Conservation (phyloP, 768 basidiomycete genomes). For the Boletus sensibilis region DNA sequence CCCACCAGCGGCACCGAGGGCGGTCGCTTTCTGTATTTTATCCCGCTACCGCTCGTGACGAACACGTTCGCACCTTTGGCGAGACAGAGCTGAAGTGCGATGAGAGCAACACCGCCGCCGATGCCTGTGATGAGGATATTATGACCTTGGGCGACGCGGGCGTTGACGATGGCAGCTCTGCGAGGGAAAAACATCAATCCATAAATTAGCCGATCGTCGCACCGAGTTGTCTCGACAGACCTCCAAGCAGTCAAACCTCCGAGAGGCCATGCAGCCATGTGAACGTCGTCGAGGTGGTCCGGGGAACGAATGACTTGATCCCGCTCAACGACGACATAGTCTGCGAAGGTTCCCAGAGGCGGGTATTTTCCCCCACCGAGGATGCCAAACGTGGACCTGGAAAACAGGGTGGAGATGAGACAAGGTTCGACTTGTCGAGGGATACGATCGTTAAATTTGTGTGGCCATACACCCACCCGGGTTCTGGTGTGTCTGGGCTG, state of each 20-base stretch:
- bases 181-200: neutral
- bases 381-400: conserved; percentile 53
- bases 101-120: conserved; percentile 81
- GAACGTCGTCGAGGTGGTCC: conserved; percentile 61
- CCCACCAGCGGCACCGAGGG: conserved; percentile 75
- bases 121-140: conserved; percentile 80
- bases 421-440: neutral
- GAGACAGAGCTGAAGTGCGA: conserved; percentile 71
- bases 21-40: conserved; percentile 66
- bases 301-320: conserved; percentile 67
- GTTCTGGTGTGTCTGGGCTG: conserved; percentile 64
- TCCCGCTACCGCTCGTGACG: conserved; percentile 70
- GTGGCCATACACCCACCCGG: conserved; percentile 40
- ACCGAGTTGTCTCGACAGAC: conserved; percentile 36
- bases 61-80: conserved; percentile 79
- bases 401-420: neutral
- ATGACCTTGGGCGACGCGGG: conserved; percentile 57
- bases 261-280: conserved; percentile 75
- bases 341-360: conserved; percentile 68
- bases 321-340: conserved; percentile 73
- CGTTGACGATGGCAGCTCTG: conserved; percentile 69
- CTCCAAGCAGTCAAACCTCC: conserved; percentile 84
- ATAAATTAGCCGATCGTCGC: neutral
- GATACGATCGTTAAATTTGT: neutral
- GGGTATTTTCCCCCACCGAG: conserved; percentile 58